Evolutionary conservation across 2,329 filamentous ascomycete species (phyloP), one percentile per base, ranked within the genome.

Genomic region (Penicillium janthinellum): DNA sequence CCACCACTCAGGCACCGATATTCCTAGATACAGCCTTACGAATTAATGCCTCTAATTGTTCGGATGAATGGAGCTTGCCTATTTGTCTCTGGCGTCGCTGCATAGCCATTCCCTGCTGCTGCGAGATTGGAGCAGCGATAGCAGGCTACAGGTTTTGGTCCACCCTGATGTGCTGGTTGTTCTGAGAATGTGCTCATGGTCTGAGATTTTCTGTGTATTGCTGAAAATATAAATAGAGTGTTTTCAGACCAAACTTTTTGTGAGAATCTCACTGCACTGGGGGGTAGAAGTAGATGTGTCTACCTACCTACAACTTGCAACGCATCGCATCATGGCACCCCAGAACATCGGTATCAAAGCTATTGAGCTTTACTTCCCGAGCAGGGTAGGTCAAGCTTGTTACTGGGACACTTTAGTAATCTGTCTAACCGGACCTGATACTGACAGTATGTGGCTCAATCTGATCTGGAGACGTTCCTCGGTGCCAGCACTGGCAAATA

Each of bases 321-420:
- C 14, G n/a, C 47, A 14, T 49, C 3, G 64, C 69, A 78, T 65
- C 66, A 93, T 92, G 90, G 84, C 89, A 75, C 90, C 91, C 66
- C 87, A 92, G 79, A 94, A 94, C 81, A 88, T 95, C 79, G 91
- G 91, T 85, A 92, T 95, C 77, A 94, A 95, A 83, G 91, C 90
- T 88, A 91, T 95, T 79, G 91, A 94, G 78, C 86, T 95, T 75
- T 95, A 95, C 79, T 91, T 92, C 75, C 91, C 91, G 67, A 90
- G 84, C 78, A 90, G 93, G 87, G 91, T 94, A 80, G 65, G 87
- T 38, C n/a, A 25, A 44, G 5, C 3, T 10, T 31, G 12, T 44
- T 6, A 2, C 17, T 12, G 20, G 25, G 14, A 11, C 10, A 22
- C 22, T 22, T 2, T 22, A 3, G 2, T 3, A 22, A 22, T 22